Evolutionary conservation across 805 yeast genomes (phyloP).

Genomic region (Lipomyces orientalis): DNA sequence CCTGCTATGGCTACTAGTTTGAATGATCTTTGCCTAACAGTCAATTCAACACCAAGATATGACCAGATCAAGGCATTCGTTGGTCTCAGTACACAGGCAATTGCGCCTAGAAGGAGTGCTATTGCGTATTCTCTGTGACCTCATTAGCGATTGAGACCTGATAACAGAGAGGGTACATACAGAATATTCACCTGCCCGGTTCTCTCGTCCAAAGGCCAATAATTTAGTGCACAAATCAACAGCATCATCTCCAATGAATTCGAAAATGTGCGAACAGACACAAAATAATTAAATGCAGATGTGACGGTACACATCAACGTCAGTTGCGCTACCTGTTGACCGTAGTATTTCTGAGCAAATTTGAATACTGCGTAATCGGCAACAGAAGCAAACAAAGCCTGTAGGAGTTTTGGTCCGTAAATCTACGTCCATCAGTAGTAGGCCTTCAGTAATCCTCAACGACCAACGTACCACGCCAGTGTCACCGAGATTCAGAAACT

Average conservation of each 20-base stretch:
- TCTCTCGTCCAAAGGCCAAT: slow-evolving; percentile 68
- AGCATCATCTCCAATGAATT: slow-evolving; percentile 79
- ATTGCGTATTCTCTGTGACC: slow-evolving; percentile 40
- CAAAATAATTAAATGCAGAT: slow-evolving; percentile 82
- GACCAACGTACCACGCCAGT: slow-evolving; percentile 46
- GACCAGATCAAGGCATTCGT: slow-evolving; percentile 83
- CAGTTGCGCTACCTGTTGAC: slow-evolving; percentile 37
- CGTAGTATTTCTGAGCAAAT: slow-evolving; percentile 50
- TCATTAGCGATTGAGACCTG: background rate
- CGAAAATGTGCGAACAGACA: slow-evolving; percentile 81
- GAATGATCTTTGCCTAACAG: slow-evolving; percentile 33
- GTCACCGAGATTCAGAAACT: slow-evolving; percentile 45
- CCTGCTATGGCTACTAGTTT: slow-evolving; percentile 21
- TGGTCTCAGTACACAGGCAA: slow-evolving; percentile 67
- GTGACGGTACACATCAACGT: slow-evolving; percentile 56
- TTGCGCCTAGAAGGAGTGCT: slow-evolving; percentile 48
- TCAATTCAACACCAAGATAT: slow-evolving; percentile 55
- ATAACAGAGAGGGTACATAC: background rate
- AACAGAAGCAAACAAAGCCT: slow-evolving; percentile 69
- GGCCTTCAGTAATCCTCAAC: background rate
- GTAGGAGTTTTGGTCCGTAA: slow-evolving; percentile 65
- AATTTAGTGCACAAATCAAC: slow-evolving; percentile 67
- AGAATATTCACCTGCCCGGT: slow-evolving; percentile 5
- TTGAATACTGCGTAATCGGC: slow-evolving; percentile 69
- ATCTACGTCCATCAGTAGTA: slow-evolving; percentile 18